Conservation (phyloP, 768 basidiomycete species). For the Chalciporus pseudorubinellus region DNA sequence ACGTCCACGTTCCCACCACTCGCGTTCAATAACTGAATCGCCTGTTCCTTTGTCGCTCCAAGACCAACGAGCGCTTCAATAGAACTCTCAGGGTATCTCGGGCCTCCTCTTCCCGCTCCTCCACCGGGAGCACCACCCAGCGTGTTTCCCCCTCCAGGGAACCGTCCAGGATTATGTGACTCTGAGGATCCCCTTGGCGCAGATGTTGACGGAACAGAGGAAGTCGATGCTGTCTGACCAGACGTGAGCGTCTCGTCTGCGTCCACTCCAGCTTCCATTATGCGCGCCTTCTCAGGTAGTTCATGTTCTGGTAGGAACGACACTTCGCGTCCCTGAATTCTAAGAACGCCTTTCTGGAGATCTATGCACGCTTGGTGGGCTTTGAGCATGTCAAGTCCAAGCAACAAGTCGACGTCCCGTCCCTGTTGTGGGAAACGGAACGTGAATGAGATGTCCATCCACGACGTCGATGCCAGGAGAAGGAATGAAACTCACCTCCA, state of each 20-base stretch:
- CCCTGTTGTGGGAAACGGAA: slow-evolving; percentile 51
- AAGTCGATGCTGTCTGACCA: slow-evolving; percentile 16
- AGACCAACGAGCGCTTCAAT: slow-evolving; percentile 71
- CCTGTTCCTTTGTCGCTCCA: slow-evolving; percentile 74
- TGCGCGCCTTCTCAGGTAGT: slow-evolving; percentile 77
- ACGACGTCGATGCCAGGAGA: not conserved
- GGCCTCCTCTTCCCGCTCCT: slow-evolving; percentile 46
- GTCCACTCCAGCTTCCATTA: slow-evolving; percentile 35
- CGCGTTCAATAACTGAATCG: slow-evolving; percentile 72
- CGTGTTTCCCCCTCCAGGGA: slow-evolving; percentile 70
- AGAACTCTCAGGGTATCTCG: slow-evolving; percentile 53
- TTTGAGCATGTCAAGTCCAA: slow-evolving; percentile 99
- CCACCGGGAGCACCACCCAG: slow-evolving; percentile 46
- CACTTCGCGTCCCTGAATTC: slow-evolving; percentile 91
- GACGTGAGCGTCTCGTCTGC: slow-evolving; percentile 20
- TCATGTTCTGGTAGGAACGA: slow-evolving; percentile 92
- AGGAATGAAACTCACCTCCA: slow-evolving; percentile 62
- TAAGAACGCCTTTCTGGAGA: slow-evolving; percentile 80
- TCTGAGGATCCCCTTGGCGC: slow-evolving; percentile 15
- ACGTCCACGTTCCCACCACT: slow-evolving; percentile 85
- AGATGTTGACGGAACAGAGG: slow-evolving; percentile 13
- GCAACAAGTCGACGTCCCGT: slow-evolving; percentile 88
- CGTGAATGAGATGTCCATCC: not conserved
- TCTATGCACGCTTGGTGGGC: slow-evolving; percentile 97
- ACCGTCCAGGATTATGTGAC: slow-evolving; percentile 41